phyloP scores from a whole-genome alignment of 2,329 filamentous ascomycete genomes.

The Coleophoma crateriformis region DNA sequence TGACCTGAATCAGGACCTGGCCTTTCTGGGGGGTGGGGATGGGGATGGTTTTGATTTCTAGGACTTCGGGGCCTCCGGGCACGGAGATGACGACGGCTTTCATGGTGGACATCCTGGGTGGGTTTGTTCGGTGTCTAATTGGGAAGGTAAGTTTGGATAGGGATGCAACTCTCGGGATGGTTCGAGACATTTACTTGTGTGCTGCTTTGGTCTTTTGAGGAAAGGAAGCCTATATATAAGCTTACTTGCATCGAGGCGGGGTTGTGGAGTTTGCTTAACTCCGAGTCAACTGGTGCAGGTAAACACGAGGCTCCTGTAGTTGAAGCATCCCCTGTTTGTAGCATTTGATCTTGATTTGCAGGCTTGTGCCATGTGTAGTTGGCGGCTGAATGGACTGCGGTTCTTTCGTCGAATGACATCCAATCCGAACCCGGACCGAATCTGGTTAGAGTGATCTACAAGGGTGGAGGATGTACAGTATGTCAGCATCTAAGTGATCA shows the following conservation, averaged over 20 bases:
- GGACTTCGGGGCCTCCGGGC: not conserved
- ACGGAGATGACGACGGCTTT: not conserved
- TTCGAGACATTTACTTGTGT: not conserved
- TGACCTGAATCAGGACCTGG: constrained; percentile 73
- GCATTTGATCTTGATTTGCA: not conserved
- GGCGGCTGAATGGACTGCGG: not conserved
- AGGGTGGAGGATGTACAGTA: no score
- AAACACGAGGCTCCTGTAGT: no score
- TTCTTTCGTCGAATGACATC: not conserved
- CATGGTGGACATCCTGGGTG: not conserved
- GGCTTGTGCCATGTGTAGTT: not conserved
- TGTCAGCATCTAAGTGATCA: no score
- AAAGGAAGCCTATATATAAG: no score
- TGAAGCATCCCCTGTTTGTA: no score
- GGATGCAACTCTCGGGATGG: not conserved
- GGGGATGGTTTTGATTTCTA: not conserved
- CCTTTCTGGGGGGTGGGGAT: constrained; percentile 35
- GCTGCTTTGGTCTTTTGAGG: not conserved
- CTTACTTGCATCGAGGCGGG: no score
- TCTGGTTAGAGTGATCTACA: not conserved
- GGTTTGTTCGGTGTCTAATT: not conserved
- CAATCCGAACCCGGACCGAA: not conserved
- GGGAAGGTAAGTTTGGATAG: not conserved
- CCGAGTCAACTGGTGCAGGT: no score
- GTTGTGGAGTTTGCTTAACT: no score